Evolutionary conservation across 768 basidiomycete genomes (phyloP), one percentile per base, ranked within the genome.

Genomic region (Sarcodon aspratus): DNA sequence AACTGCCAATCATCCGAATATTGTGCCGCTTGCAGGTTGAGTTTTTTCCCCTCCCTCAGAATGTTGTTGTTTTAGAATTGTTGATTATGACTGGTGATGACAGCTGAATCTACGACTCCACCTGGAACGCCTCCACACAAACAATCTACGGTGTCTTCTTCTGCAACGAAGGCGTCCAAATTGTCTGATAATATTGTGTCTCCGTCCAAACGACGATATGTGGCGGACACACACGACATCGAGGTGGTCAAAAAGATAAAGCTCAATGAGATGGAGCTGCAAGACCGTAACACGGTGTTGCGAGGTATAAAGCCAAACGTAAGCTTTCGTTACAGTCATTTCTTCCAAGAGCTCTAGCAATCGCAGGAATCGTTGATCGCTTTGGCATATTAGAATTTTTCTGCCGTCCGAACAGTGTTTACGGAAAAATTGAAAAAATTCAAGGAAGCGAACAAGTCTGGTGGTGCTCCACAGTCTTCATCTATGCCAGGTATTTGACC

Each of bases 221-320:
- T 85, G 11, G 70, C 86, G 0, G 86, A 97, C 62, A 55, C 73
- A 0, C 75, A 76, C 18, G 95, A 97, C 60, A 64, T 79, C 3
- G 92, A 92, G 45, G 74, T 83, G 17, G 93, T 95, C 50, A 96
- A 94, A 68, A 83, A 80, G 59, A 90, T 96, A 51, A 75, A 70
- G 59, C 69, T 70, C 59, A 79, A 76, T 49, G 85, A 90, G 56
- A 71, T 89, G n/a, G 85, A 92, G 62, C 71, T 93, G 13, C 71
- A 76, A 48, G 88, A 95, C 63, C 73, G 90, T 46, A 94, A 78
- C 52, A 82, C 85, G 0, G 86, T 94, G 1, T 65, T 98, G 10
- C 73, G 89, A 32, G 92, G 93, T 0, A 76, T 70, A 11, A 94
- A 95, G 62, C 72, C 80, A 7, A 91, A 91, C 60, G 94, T 93